These are phyloP conservation scores for Penicillium palitans DNA, from an alignment of 2,329 filamentous ascomycete genomes.

Conservation along the genomic window DNA sequence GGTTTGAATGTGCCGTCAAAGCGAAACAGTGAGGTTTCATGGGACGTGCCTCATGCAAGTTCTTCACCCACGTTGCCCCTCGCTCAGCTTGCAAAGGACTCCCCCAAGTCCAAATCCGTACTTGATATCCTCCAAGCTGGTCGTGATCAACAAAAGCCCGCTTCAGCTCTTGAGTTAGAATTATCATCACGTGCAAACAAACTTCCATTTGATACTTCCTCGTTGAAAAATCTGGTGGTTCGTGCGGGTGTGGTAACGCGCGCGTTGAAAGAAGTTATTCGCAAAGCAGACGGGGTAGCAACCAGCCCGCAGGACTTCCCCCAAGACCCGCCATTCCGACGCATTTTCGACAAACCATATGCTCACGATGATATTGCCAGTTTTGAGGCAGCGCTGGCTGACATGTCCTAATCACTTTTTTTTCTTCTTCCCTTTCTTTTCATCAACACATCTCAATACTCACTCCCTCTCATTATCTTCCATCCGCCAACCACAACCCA, in stretches of 20 bases:
- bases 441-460: neutral
- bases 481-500: slow-evolving; percentile 6
- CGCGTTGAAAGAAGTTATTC: slow-evolving; percentile 51
- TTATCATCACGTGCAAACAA: slow-evolving; percentile 45
- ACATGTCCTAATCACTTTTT: slow-evolving; percentile 18
- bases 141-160: slow-evolving; percentile 39
- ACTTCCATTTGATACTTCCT: slow-evolving; percentile 66
- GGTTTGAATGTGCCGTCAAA: slow-evolving; percentile 38
- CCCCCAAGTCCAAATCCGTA: slow-evolving; percentile 61
- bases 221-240: slow-evolving; percentile 61
- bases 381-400: slow-evolving; percentile 30
- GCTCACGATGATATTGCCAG: slow-evolving; percentile 35
- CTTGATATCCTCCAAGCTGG: slow-evolving; percentile 60
- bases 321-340: slow-evolving; percentile 49
- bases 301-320: slow-evolving; percentile 32
- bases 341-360: slow-evolving; percentile 49
- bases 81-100: slow-evolving; percentile 55
- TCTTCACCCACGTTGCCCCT: slow-evolving; percentile 32
- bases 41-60: slow-evolving; percentile 29
- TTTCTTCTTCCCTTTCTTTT: neutral
- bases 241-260: slow-evolving; percentile 52
- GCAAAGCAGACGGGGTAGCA: slow-evolving; percentile 50
- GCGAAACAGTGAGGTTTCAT: slow-evolving; percentile 34
- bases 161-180: slow-evolving; percentile 26
- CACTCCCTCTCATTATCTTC: slow-evolving; percentile 16